phyloP scores from a whole-genome alignment of 345 rosid species.

The Cardamine chenopodiifolia region DNA sequence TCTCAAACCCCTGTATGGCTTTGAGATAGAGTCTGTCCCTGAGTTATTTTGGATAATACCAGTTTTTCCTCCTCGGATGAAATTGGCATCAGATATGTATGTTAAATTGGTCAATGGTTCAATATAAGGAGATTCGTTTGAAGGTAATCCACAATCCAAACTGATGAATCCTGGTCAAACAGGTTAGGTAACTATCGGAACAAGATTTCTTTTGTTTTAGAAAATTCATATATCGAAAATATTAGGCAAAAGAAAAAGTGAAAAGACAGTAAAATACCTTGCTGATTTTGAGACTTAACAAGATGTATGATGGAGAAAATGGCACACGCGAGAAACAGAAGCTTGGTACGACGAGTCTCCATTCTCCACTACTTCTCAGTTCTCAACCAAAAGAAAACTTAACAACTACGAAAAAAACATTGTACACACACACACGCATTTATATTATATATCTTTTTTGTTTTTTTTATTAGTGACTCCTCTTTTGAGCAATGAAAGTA shows the following conservation, averaged over 20 bases:
- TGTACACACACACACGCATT: no score
- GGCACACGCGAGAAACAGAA: neutral
- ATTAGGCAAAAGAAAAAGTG: neutral
- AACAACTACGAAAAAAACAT: conserved; percentile 4
- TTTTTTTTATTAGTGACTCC: neutral
- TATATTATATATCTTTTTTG: no score
- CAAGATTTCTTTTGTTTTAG: neutral
- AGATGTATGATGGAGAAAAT: conserved; percentile 9
- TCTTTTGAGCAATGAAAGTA: neutral
- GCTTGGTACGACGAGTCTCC: neutral
- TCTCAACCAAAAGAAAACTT: neutral
- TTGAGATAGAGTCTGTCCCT: neutral
- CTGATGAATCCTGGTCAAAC: conserved; percentile 45
- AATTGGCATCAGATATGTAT: conserved; percentile 35
- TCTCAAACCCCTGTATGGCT: conserved; percentile 20
- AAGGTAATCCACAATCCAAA: conserved; percentile 48
- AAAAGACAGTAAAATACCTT: conserved; percentile 20
- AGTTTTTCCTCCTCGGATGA: conserved; percentile 35
- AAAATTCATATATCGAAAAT: neutral
- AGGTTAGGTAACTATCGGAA: neutral
- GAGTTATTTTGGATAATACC: neutral
- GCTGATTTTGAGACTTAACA: conserved; percentile 32
- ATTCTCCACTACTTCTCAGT: conserved; percentile 1
- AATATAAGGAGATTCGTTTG: conserved; percentile 19
- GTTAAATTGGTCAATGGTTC: conserved; percentile 14